Evolutionary conservation across 257 asterid species (phyloP), one percentile per base, ranked within the genome.

Genomic region (Leptodermis oblonga): DNA sequence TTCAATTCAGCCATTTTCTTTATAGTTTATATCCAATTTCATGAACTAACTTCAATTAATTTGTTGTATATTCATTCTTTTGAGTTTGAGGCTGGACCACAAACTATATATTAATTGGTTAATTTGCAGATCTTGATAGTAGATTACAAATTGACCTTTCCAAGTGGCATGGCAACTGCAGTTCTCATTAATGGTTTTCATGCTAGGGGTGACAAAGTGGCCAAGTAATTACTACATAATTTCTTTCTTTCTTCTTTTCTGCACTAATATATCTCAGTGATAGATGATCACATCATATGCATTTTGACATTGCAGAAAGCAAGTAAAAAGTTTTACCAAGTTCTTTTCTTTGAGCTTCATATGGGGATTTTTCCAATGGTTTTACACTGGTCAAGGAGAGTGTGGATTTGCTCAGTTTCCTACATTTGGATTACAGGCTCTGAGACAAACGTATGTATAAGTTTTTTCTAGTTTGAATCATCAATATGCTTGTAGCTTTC

Each of bases 81-180:
- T 23, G 7, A 10, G 60, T 53, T 23, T 20, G 30, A 53, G 42
- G 42, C 22, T 14, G 63, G 69, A 62, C 69, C 63, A 62, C 28
- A 25, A 17, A 28, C 14, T 59, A 5, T 5, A 5, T 15, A 14
- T 26, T 31, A 48, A 43, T 17, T 79, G 81, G 71, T 73, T 70
- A n/a, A n/a, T n/a, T 59, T 59, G 39, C 87, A 90, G 98, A 86
- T 92, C 69, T 75, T 92, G 90, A 87, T 92, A 67, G 68, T 92
- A 18, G 98, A 92, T 77, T 86, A 90, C 83, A 92, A 90, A 82
- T 83, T 92, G 84, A 78, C 92, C 42, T 92, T 85, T 79, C 98
- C 98, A 61, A 92, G 84, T 80, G 98, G 98, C 51, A 90, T 82
- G 92, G 98, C 98, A 25, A 92, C 96, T 74, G 92, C 96, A 65